phyloP scores from a whole-genome alignment of 1,139 yeast genomes.

The Lodderomyces pseudojiufengensis region DNA sequence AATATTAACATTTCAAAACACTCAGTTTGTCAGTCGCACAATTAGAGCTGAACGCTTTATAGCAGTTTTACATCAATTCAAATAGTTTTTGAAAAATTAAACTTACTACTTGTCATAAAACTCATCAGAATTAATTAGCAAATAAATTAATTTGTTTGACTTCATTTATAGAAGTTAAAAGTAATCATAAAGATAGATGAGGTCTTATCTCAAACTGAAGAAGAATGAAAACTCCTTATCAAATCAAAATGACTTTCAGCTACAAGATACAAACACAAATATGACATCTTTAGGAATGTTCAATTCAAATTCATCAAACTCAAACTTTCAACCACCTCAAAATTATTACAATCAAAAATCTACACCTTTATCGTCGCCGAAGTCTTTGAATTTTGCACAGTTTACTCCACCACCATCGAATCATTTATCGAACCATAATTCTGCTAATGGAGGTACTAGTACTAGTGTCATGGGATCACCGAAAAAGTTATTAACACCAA shows the following conservation, averaged over 20 bases:
- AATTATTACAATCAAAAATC: constrained; percentile 5
- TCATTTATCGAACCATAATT: too few species aligned
- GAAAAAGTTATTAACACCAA: constrained; percentile 41
- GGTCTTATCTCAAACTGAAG: constrained; percentile 44
- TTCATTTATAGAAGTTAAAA: too few species aligned
- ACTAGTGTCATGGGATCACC: constrained; percentile 29
- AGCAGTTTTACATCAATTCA: too few species aligned
- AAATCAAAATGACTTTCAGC: constrained; percentile 21
- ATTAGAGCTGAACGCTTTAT: too few species aligned
- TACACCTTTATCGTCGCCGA: constrained; percentile 24
- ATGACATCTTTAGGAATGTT: constrained; percentile 1
- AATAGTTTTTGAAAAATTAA: too few species aligned
- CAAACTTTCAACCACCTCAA: constrained; percentile 7
- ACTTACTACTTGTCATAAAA: too few species aligned
- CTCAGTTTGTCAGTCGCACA: too few species aligned
- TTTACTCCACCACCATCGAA: constrained; percentile 24
- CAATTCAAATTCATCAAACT: constrained; percentile 5
- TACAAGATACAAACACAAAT: constrained; percentile 24
- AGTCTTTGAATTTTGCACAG: constrained; percentile 18
- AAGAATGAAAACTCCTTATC: too few species aligned
- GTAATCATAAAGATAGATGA: too few species aligned
- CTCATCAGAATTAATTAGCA: too few species aligned
- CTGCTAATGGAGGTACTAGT: constrained; percentile 13
- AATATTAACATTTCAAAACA: too few species aligned
- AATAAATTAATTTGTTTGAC: too few species aligned